Percentiles rank a stretch among this genome's conserved stretches.
Evolutionary conservation across 371 early-diverging fungal genomes (phyloP).

Genomic region (Gilbertella persicaria): DNA sequence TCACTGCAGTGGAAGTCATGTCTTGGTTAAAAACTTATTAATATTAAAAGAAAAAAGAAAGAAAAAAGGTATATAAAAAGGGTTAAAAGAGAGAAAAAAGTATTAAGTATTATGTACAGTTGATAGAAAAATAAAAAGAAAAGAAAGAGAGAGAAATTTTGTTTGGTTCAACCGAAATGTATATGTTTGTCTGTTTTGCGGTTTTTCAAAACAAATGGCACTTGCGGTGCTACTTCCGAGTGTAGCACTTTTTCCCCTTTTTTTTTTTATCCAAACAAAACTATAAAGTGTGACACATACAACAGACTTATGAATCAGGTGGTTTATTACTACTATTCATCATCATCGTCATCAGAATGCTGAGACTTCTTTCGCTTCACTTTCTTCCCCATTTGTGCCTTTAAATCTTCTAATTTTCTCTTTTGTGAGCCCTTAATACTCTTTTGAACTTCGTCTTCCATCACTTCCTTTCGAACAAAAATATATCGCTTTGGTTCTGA

Average conservation of each 20-base stretch:
- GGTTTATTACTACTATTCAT: slow-evolving; percentile 5
- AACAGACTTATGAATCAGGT: too few species aligned
- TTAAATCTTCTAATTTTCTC: slow-evolving; percentile 18
- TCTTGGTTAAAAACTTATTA: not conserved
- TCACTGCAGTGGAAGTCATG: slow-evolving; percentile 46
- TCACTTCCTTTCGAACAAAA: slow-evolving; percentile 62
- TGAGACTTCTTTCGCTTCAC: slow-evolving; percentile 20
- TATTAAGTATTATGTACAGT: slow-evolving; percentile 8
- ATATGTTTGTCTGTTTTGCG: too few species aligned
- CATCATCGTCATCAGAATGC: slow-evolving; percentile 5
- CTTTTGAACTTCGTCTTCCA: slow-evolving; percentile 43
- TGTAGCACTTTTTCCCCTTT: too few species aligned
- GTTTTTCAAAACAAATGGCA: too few species aligned
- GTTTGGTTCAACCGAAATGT: too few species aligned
- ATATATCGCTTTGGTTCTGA: slow-evolving; percentile 71
- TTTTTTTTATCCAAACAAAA: too few species aligned
- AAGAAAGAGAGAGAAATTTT: not conserved
- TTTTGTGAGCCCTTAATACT: slow-evolving; percentile 26
- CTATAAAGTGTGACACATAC: too few species aligned
- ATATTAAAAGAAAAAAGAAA: not conserved
- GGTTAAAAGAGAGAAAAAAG: slow-evolving; percentile 2
- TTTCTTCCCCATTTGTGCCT: slow-evolving; percentile 22
- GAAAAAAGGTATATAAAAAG: slow-evolving; percentile 8
- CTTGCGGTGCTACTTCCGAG: too few species aligned
- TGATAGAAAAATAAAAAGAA: not conserved